Percentiles rank a stretch among this genome's conserved stretches.
Conservation (phyloP, 129 eudicot genomes). For the Ambrosia artemisiifolia region DNA sequence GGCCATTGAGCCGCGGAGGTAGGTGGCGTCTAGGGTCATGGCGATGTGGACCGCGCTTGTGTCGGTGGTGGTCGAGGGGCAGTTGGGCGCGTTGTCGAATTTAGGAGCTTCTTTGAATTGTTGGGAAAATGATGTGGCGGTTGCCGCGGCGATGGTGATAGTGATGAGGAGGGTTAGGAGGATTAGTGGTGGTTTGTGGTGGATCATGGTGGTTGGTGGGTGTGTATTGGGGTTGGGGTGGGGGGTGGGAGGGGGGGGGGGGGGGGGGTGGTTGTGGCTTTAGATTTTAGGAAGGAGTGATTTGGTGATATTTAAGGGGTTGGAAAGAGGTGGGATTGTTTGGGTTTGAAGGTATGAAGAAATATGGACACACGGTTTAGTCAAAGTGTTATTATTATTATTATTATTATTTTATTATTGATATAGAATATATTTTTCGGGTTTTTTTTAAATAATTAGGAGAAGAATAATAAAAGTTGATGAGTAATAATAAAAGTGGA, state of each 20-base stretch:
- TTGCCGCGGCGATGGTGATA: background rate
- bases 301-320: slow-evolving; percentile 35
- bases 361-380: slow-evolving; percentile 49
- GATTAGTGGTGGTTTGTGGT: slow-evolving; percentile 19
- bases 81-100: slow-evolving; percentile 57
- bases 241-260: background rate
- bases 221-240: background rate
- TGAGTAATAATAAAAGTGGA: slow-evolving; percentile 23
- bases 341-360: slow-evolving; percentile 27
- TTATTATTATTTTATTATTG: background rate
- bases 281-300: slow-evolving; percentile 6
- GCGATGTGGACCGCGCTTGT: slow-evolving; percentile 52
- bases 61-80: slow-evolving; percentile 29
- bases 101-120: slow-evolving; percentile 61
- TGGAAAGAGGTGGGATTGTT: slow-evolving; percentile 16
- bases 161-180: slow-evolving; percentile 9
- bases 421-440: background rate
- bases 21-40: slow-evolving; percentile 69
- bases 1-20: slow-evolving; percentile 86
- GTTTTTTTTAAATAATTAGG: background rate
- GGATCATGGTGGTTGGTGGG: slow-evolving; percentile 29
- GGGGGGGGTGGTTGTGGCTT: no score
- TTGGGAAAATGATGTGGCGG: slow-evolving; percentile 18
- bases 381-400: slow-evolving; percentile 4
- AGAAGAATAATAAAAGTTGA: slow-evolving; percentile 5